These are phyloP conservation scores for Odonthalia washingtoniensis DNA, from an alignment of 31 red algal species.

Conservation along the genomic window DNA sequence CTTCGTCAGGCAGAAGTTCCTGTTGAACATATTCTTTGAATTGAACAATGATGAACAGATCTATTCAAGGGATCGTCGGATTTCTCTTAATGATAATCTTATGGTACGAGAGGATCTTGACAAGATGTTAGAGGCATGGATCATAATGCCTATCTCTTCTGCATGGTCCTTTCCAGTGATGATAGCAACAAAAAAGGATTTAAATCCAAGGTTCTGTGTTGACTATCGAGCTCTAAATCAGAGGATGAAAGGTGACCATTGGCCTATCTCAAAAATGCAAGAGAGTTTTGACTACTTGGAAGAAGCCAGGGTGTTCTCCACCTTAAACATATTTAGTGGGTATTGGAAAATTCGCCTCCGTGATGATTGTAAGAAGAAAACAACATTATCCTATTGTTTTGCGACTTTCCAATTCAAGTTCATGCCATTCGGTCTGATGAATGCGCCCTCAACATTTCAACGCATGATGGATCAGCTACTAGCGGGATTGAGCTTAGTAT, in stretches of 20 bases:
- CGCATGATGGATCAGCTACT: constrained; percentile 21
- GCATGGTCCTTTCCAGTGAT: constrained; percentile 10
- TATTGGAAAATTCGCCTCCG: too few relatives aligned
- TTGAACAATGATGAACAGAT: too few relatives aligned
- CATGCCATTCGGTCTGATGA: constrained; percentile 46
- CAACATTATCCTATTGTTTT: constrained; percentile 8
- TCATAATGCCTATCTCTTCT: neutral
- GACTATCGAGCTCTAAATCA: constrained; percentile 1
- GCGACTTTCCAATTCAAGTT: constrained; percentile 25
- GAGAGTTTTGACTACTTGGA: neutral
- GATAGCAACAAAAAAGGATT: constrained; percentile 13
- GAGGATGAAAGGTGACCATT: constrained; percentile 10
- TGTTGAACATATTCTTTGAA: too few relatives aligned
- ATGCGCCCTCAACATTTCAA: too few relatives aligned
- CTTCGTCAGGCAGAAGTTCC: too few relatives aligned
- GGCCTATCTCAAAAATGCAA: constrained; percentile 15
- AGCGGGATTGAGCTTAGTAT: constrained; percentile 15
- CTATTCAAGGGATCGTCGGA: too few relatives aligned
- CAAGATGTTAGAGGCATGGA: neutral
- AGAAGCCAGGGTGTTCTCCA: constrained; percentile 5
- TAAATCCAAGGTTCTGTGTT: neutral
- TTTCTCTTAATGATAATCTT: too few relatives aligned
- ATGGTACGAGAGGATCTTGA: neutral
- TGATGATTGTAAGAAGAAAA: neutral
- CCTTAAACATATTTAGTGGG: constrained; percentile 35